Conservation (phyloP, 768 basidiomycete genomes). For the Phanerochaete carnosa region DNA sequence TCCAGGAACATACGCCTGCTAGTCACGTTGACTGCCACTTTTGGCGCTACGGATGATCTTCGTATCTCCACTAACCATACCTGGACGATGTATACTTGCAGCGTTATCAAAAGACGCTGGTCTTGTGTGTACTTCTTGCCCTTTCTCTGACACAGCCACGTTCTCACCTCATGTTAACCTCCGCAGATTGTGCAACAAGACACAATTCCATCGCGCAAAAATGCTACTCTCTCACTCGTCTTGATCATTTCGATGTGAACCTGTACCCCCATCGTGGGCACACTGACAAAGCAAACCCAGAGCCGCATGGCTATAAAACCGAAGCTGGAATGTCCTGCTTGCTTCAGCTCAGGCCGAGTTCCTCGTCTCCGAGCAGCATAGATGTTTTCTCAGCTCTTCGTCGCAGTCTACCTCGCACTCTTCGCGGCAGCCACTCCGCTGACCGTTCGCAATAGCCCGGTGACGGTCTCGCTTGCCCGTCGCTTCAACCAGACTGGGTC, state of each 20-base stretch:
- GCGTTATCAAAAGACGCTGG: background rate
- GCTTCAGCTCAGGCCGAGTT: no score
- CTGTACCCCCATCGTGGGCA: background rate
- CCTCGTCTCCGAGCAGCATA: background rate
- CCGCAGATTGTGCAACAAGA: background rate
- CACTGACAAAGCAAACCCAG: background rate
- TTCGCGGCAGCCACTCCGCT: background rate
- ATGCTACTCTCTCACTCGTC: background rate
- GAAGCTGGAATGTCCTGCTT: background rate
- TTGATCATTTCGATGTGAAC: background rate
- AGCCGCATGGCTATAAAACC: background rate
- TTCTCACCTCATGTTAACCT: background rate
- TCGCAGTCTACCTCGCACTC: background rate
- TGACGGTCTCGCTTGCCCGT: conserved; percentile 3
- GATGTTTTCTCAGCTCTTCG: conserved; percentile 1
- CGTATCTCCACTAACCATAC: background rate
- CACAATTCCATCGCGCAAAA: background rate
- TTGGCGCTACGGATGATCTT: background rate
- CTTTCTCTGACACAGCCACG: background rate
- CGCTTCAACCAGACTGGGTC: conserved; percentile 6
- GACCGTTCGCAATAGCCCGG: background rate
- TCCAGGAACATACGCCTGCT: background rate
- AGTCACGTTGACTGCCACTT: background rate
- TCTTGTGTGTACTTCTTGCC: background rate
- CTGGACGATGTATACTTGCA: background rate